phyloP scores from a whole-genome alignment of 1,284 basidiomycete genomes.

The Xanthoconium separans region DNA sequence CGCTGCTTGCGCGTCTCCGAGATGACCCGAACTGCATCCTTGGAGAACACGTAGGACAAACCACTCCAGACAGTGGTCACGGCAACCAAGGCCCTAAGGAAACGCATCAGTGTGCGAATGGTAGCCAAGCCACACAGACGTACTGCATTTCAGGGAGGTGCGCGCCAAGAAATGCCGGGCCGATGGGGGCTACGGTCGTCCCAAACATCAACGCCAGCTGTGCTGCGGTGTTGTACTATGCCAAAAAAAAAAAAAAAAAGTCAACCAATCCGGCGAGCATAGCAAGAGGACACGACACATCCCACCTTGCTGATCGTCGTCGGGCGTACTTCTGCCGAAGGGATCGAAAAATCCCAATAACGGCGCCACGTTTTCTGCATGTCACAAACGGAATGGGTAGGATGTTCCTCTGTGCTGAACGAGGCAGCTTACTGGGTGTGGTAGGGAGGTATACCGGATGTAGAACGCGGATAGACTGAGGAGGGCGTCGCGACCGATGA shows the following conservation, averaged over 20 bases:
- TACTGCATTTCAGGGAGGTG: constrained; percentile 66
- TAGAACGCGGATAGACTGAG: constrained; percentile 91
- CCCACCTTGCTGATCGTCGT: constrained; percentile 91
- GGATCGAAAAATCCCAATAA: constrained; percentile 95
- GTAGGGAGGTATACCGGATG: constrained; percentile 89
- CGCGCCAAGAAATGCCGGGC: constrained; percentile 59
- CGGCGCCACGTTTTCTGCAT: constrained; percentile 83
- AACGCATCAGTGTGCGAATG: constrained; percentile 3
- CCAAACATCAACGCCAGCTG: constrained; percentile 89
- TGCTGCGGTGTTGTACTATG: constrained; percentile 87
- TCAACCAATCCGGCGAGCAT: not conserved
- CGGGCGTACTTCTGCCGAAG: constrained; percentile 90
- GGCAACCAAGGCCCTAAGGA: constrained; percentile 75
- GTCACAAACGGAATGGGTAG: constrained; percentile 1
- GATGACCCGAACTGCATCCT: constrained; percentile 64
- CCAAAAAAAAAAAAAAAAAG: not conserved
- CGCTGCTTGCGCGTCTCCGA: constrained; percentile 37
- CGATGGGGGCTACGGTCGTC: constrained; percentile 82
- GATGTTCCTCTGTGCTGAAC: not conserved
- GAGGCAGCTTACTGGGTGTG: constrained; percentile 67
- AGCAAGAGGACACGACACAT: constrained; percentile 11
- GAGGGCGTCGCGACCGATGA: constrained; percentile 87
- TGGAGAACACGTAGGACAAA: constrained; percentile 81
- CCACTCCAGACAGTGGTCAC: constrained; percentile 93
- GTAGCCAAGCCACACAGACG: constrained; percentile 22